Base-by-base conservation (phyloP, 1,139 yeast species). In the Saccharomyces hybrid region DNA sequence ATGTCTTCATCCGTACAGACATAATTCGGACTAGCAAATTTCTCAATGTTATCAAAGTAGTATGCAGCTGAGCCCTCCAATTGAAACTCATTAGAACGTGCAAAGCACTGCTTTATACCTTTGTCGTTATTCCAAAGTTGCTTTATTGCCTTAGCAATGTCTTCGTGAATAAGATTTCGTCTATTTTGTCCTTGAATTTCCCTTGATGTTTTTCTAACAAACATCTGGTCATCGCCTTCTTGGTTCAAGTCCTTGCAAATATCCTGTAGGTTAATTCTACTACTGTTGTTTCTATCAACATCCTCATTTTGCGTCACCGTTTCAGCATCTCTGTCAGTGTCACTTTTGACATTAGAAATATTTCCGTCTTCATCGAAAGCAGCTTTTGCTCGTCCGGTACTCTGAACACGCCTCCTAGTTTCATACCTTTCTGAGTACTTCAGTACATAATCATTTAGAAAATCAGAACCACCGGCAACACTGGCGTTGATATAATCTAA, bases 1-100 rank as follows among this genome's bases (percentile, higher is more conserved):
- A 93, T 90, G 70, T 93, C 99, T 57, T 78, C 82, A 68, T 93
- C 91, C 5, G 83, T 73, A 58, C 96, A 91, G 16, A 78, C 65
- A 68, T 90, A 91, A 56, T 76, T 72, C 0, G 83, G 81, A 54
- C 81, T 76, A 1, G 88, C 83, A 69, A 87, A 85, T 49, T 81
- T 79, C 53, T 69, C 68, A 27, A 88, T 81, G 61, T 84, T 80
- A 46, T 84, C 85, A 67, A 90, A 88, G 65, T 87, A 89, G 68
- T 86, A 88, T 4, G 81, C 73, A 0, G 95, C 89, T 52, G 88
- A 85, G 3, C 88, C 83, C 68, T 89, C 96, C 53, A 90, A 73
- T 67, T 89, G 96, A 67, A 88, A 89, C 64, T 83, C 85, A 67
- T 87, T 85, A 0, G 91, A 75, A 54, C 88, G 76, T 2, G 73